A percentile compares a stretch with the other conserved stretches of the same genome.
Conservation (phyloP, 2,329 filamentous ascomycete species). For the Penicillium sp. region DNA sequence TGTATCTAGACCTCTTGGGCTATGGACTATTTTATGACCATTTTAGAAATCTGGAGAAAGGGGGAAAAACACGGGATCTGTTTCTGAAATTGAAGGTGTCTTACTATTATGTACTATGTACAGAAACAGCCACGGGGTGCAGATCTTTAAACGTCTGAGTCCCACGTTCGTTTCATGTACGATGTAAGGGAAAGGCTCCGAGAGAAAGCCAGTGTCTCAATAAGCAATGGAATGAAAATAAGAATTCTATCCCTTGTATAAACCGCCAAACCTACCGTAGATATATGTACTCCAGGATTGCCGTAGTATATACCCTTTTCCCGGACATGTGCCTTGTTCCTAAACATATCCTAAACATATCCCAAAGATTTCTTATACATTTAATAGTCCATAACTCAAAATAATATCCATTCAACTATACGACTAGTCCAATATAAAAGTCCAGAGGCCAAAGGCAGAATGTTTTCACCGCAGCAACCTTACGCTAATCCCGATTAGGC, state of each 20-base stretch:
- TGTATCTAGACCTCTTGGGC: slow-evolving; percentile 3
- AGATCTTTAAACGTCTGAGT: neutral
- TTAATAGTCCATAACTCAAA: neutral
- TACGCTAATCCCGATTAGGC: slow-evolving; percentile 26
- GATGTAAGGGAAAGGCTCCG: neutral
- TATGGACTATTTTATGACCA: neutral
- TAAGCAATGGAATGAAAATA: neutral
- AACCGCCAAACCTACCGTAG: neutral
- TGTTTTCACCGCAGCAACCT: slow-evolving; percentile 28
- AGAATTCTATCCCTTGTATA: slow-evolving; percentile 4
- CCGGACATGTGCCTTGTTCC: neutral
- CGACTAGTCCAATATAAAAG: neutral
- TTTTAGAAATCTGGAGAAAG: neutral
- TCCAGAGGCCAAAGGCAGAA: neutral
- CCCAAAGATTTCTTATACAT: neutral
- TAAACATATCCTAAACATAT: too few species aligned
- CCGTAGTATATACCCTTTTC: neutral
- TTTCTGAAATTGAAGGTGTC: neutral
- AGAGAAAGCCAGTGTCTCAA: neutral
- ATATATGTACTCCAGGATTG: neutral
- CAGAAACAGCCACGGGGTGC: neutral
- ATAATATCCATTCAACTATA: neutral
- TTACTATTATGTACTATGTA: neutral
- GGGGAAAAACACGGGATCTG: neutral
- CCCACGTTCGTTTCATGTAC: slow-evolving; percentile 4